Evolutionary conservation across 495 filamentous ascomycete species (phyloP).

Genomic region (Penicillium pancosmium): DNA sequence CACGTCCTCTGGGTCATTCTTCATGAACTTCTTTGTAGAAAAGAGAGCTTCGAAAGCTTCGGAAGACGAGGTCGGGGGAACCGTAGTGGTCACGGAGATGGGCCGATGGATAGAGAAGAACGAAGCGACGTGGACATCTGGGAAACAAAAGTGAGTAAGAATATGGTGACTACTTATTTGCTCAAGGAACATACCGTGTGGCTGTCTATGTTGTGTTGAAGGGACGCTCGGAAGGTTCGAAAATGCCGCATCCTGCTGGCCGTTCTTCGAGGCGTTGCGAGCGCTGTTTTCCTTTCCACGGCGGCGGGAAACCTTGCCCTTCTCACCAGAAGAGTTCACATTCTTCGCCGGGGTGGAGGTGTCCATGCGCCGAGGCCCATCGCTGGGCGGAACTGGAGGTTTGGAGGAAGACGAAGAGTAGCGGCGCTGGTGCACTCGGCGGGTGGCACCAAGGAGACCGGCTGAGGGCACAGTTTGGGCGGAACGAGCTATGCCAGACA

Average conservation of each 20-base stretch:
- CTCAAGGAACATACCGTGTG: constrained; percentile 61
- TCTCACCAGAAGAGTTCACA: constrained; percentile 41
- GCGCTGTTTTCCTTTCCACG: constrained; percentile 41
- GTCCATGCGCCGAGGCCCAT: constrained; percentile 47
- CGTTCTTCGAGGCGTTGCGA: constrained; percentile 41
- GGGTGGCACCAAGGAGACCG: constrained; percentile 35
- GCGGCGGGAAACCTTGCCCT: constrained; percentile 40
- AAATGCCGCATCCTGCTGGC: constrained; percentile 43
- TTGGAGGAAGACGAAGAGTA: constrained; percentile 59
- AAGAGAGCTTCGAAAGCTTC: constrained; percentile 84
- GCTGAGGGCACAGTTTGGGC: constrained; percentile 35
- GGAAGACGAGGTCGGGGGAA: constrained; percentile 70
- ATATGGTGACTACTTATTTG: background rate
- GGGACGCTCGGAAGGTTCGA: constrained; percentile 79
- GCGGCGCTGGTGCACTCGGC: constrained; percentile 52
- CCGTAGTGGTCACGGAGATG: constrained; percentile 79
- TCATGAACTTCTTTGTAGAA: constrained; percentile 50
- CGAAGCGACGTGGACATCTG: constrained; percentile 83
- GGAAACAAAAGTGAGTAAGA: background rate
- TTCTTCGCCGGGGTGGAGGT: constrained; percentile 46
- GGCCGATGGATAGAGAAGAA: constrained; percentile 97
- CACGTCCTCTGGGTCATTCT: constrained; percentile 63
- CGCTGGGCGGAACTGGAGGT: constrained; percentile 46
- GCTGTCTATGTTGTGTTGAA: constrained; percentile 75
- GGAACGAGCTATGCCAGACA: constrained; percentile 39